A percentile compares a stretch with the other conserved stretches of the same genome.
These are phyloP conservation scores for Paraphaeosphaeria sporulosa DNA, from an alignment of 2,329 filamentous ascomycete species.

Conservation along the genomic window DNA sequence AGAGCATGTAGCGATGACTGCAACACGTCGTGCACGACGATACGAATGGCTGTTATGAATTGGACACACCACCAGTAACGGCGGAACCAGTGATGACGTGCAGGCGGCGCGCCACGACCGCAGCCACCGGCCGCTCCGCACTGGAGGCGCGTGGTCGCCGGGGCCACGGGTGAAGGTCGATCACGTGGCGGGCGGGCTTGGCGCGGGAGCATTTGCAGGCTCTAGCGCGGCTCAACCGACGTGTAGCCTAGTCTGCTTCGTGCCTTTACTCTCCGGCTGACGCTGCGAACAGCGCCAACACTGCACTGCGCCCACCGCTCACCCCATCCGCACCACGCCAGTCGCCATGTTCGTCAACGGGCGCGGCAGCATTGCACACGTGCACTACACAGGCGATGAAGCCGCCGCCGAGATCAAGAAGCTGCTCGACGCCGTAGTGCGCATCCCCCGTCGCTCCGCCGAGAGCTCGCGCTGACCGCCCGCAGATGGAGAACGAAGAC, in stretches of 20 bases:
- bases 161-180: neutral
- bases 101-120: neutral
- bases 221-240: no score
- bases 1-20: constrained; percentile 27
- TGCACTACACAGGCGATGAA: constrained; percentile 45
- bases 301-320: neutral
- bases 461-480: constrained; percentile 21
- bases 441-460: constrained; percentile 42
- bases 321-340: neutral
- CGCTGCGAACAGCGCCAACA: no score
- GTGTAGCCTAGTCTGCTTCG: no score
- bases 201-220: no score
- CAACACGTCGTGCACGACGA: constrained; percentile 6
- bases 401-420: constrained; percentile 72
- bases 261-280: no score
- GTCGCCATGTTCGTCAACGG: constrained; percentile 38
- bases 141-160: neutral
- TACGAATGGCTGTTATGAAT: neutral
- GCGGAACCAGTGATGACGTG: neutral
- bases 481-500: constrained; percentile 74
- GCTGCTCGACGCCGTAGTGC: constrained; percentile 78
- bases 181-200: no score
- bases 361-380: constrained; percentile 39
- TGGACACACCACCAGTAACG: neutral
- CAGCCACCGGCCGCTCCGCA: neutral